Evolutionary conservation across 1,284 basidiomycete species (phyloP).

Genomic region (Cutaneotrichosporon daszewskae): DNA sequence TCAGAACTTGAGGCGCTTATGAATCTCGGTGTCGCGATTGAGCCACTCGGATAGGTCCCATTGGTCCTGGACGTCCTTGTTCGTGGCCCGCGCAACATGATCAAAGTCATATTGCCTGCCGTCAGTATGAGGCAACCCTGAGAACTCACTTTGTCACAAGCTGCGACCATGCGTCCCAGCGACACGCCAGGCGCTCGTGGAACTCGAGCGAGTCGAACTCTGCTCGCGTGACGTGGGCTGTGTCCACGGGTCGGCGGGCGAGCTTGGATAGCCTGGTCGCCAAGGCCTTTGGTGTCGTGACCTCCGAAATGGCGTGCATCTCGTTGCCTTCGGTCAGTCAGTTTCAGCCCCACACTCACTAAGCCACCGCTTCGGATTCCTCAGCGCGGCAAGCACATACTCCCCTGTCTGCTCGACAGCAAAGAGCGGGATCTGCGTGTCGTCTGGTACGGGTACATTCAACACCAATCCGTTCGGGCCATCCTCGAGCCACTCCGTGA

Average conservation of each 20-base stretch:
- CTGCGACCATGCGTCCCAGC: slow-evolving; percentile 19
- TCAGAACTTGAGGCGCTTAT: slow-evolving; percentile 6
- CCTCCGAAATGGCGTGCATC: slow-evolving; percentile 25
- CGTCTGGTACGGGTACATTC: slow-evolving; percentile 26
- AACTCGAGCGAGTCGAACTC: slow-evolving; percentile 24
- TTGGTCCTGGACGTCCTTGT: slow-evolving; percentile 16
- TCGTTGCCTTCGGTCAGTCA: slow-evolving; percentile 21
- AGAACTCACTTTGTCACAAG: slow-evolving; percentile 11
- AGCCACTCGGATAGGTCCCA: slow-evolving; percentile 27
- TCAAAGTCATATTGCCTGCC: slow-evolving; percentile 12
- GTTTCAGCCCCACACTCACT: slow-evolving; percentile 15
- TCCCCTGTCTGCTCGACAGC: slow-evolving; percentile 34
- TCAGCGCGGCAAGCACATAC: slow-evolving; percentile 29
- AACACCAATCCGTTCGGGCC: slow-evolving; percentile 13
- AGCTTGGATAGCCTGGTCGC: slow-evolving; percentile 21
- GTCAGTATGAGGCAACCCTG: slow-evolving; percentile 13
- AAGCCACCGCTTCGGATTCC: slow-evolving; percentile 28
- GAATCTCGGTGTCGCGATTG: slow-evolving; percentile 4
- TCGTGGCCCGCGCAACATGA: slow-evolving; percentile 6
- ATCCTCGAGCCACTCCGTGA: slow-evolving; percentile 11
- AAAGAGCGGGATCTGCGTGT: slow-evolving; percentile 25
- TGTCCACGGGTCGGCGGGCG: slow-evolving; percentile 24
- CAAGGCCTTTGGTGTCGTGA: slow-evolving; percentile 22
- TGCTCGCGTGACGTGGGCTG: slow-evolving; percentile 21
- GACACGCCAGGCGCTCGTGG: slow-evolving; percentile 14